Evolutionary conservation across 352 stramenopile genomes (phyloP).

Genomic region (Phytopythium kandeliae): DNA sequence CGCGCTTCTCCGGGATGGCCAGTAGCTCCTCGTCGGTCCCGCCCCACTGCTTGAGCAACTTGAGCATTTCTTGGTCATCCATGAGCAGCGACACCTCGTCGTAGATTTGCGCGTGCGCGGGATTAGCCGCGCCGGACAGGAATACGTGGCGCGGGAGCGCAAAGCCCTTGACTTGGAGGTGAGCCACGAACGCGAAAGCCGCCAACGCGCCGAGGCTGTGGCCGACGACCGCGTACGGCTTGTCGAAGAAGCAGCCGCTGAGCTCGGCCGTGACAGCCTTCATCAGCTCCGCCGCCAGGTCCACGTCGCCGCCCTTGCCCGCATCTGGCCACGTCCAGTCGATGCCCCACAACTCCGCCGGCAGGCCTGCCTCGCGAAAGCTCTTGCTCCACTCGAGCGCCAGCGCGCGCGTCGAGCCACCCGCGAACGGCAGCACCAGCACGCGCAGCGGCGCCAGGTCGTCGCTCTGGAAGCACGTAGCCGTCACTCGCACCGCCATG

Average conservation of each 20-base stretch:
- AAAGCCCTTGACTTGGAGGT: slow-evolving; percentile 37
- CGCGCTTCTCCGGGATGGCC: slow-evolving; percentile 30
- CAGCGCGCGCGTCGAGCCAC: slow-evolving; percentile 34
- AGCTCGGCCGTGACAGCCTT: slow-evolving; percentile 35
- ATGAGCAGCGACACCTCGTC: slow-evolving; percentile 21
- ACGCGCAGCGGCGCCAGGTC: slow-evolving; percentile 56
- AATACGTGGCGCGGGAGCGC: slow-evolving; percentile 55
- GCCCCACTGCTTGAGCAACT: slow-evolving; percentile 47
- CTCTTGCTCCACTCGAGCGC: slow-evolving; percentile 38
- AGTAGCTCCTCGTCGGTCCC: slow-evolving; percentile 55
- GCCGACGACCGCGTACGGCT: slow-evolving; percentile 60
- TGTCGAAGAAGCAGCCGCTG: slow-evolving; percentile 59
- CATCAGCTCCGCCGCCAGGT: slow-evolving; percentile 19
- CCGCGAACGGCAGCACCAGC: slow-evolving; percentile 56
- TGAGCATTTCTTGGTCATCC: slow-evolving; percentile 30
- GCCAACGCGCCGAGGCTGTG: slow-evolving; percentile 66
- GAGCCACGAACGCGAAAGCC: slow-evolving; percentile 42
- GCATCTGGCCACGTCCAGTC: slow-evolving; percentile 41
- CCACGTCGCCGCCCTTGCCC: slow-evolving; percentile 7
- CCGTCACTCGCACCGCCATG: slow-evolving; percentile 29
- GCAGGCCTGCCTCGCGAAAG: slow-evolving; percentile 23
- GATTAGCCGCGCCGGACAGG: slow-evolving; percentile 38
- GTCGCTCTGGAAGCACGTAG: slow-evolving; percentile 60
- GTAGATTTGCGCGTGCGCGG: slow-evolving; percentile 24
- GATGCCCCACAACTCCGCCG: slow-evolving; percentile 54